Evolutionary conservation across 2,329 filamentous ascomycete genomes (phyloP).

Genomic region (Dactylellina drechsleri): DNA sequence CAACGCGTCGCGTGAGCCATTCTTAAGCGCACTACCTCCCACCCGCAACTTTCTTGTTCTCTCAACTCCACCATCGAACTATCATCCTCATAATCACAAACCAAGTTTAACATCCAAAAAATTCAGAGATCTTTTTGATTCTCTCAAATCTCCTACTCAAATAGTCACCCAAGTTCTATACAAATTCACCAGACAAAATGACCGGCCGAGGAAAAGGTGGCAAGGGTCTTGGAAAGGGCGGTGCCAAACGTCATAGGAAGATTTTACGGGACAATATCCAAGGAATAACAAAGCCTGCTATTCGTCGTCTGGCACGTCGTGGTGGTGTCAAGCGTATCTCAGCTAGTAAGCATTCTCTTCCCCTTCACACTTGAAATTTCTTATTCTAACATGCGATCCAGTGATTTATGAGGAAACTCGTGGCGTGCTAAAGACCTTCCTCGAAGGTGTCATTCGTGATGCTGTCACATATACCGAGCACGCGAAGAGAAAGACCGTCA

Average conservation of each 20-base stretch:
- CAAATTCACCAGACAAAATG: constrained; percentile 25
- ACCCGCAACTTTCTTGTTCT: not conserved
- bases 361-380: constrained; percentile 62
- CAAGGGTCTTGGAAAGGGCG: constrained; percentile 97
- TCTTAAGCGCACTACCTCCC: constrained; percentile 44
- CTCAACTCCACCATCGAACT: not conserved
- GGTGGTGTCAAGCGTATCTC: constrained; percentile 99
- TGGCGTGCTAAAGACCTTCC: constrained; percentile 80
- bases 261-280: constrained; percentile 99
- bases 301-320: constrained; percentile 97
- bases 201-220: constrained; percentile 79
- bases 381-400: not conserved
- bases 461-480: constrained; percentile 82
- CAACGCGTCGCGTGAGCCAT: constrained; percentile 47
- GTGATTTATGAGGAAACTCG: constrained; percentile 83
- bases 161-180: not conserved
- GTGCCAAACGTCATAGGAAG: constrained; percentile 98
- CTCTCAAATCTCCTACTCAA: not conserved
- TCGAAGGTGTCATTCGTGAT: constrained; percentile 79
- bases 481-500: constrained; percentile 83
- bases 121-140: not conserved
- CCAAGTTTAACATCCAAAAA: not conserved
- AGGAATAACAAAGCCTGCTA: constrained; percentile 98
- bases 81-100: not conserved
- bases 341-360: constrained; percentile 67